Base-by-base conservation (phyloP, 1,284 basidiomycete species). In the Ganoderma lucidum region DNA sequence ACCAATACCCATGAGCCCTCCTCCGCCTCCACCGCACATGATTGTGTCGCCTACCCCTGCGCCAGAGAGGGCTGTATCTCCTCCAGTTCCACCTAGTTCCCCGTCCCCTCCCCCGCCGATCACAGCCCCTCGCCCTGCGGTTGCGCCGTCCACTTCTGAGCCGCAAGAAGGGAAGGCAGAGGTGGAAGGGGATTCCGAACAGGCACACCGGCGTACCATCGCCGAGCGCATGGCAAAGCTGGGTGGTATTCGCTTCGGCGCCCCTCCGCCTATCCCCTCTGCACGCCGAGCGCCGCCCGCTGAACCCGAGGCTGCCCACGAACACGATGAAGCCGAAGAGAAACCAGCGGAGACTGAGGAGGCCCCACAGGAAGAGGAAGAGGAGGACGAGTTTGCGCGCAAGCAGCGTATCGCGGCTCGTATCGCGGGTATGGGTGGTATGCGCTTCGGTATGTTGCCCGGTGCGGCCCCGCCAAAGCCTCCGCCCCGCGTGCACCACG, bases 211-310 rank as follows among this genome's bases (percentile, higher is more conserved):
- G n/a, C 83, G 82, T 39, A 90, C 90, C 2, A 91, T 94, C 59
- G 91, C 92, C 1, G 92, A 94, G 72, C 85, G 93, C 4, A 93
- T 94, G 92, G 93, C 93, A 0, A 91, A 88, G 73, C 81, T 94
- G 2, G 92, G 93, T 37, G 92, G 90, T 2, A 88, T 94, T 73
- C 85, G 84, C 70, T 91, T 94, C 71, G 92, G 92, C 3, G 88
- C 84, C 23, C 87, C 87, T 37, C 76, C 74, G 28, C 77, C 76
- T 2, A 65, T 76, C 45, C 85, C 85, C 28, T 80, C 84, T 6
- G 78, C 81, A 28, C 80, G 79, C 63, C 83, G 83, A 39, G 83
- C 85, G 1, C 80, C 84, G 5, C 78, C 76, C n/a, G 69, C 75
- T 17, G 73, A 84, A 28, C 78, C 72, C 0, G 66, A 83, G 14